Conservation (phyloP, 2,329 filamentous ascomycete genomes). For the Xylaria polymorpha region DNA sequence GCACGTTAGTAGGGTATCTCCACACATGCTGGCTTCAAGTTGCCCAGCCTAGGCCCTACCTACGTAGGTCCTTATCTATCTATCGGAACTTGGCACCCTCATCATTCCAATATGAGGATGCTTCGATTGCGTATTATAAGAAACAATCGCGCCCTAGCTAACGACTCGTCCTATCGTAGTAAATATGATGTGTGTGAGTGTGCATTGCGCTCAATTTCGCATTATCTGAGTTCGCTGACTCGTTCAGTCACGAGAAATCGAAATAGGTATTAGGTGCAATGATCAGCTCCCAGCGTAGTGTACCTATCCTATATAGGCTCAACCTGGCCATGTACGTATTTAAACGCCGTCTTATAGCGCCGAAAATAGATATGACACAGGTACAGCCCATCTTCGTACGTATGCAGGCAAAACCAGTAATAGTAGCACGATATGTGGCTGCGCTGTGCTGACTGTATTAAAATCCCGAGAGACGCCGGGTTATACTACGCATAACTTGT, state of each 20-base stretch:
- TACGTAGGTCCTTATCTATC: no score
- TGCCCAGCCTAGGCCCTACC: no score
- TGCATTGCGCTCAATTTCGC: constrained; percentile 3
- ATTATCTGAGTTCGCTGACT: background rate
- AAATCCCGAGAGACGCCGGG: background rate
- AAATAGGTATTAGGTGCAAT: background rate
- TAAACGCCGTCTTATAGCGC: constrained; percentile 13
- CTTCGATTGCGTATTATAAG: no score
- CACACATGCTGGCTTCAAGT: no score
- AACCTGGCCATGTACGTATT: constrained; percentile 6
- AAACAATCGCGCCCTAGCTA: no score
- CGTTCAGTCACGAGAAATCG: background rate
- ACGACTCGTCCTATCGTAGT: background rate
- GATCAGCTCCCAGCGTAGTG: no score
- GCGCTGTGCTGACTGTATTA: constrained; percentile 30
- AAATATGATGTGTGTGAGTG: constrained; percentile 5
- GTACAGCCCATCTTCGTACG: constrained; percentile 24
- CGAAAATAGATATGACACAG: constrained; percentile 36
- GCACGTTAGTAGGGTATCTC: no score
- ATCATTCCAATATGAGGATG: no score
- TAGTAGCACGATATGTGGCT: constrained; percentile 6
- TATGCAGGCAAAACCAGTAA: constrained; percentile 15
- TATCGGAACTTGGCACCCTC: no score
- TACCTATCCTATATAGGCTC: no score
- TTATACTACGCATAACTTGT: no score